These are phyloP conservation scores for Vigna nakashimae DNA, from an alignment of 306 rosid species.

Conservation along the genomic window DNA sequence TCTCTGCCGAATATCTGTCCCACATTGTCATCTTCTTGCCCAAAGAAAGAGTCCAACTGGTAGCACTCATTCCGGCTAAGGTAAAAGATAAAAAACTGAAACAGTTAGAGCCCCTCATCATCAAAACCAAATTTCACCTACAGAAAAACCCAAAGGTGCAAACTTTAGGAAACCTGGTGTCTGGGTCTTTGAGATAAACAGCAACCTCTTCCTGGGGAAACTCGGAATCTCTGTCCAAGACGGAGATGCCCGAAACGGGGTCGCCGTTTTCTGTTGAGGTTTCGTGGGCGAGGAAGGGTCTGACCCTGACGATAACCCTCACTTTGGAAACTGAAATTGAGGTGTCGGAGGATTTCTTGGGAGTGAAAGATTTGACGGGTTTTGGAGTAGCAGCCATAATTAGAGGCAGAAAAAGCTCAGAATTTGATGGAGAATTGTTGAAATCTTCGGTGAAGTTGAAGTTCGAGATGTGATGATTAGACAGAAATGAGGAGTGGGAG, in stretches of 20 bases:
- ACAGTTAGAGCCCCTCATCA: background rate
- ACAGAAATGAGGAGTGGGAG: background rate
- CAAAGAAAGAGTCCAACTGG: slow-evolving; percentile 77
- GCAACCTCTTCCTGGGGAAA: slow-evolving; percentile 59
- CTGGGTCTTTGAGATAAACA: slow-evolving; percentile 77
- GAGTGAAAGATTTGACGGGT: slow-evolving; percentile 45
- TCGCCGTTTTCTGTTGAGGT: slow-evolving; percentile 40
- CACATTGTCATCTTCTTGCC: slow-evolving; percentile 76
- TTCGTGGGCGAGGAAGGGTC: slow-evolving; percentile 79
- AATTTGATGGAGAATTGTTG: slow-evolving; percentile 1
- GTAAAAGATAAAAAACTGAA: background rate
- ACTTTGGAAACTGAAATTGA: slow-evolving; percentile 65
- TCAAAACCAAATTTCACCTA: background rate
- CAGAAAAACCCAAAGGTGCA: background rate
- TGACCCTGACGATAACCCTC: slow-evolving; percentile 81
- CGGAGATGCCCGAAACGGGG: slow-evolving; percentile 63
- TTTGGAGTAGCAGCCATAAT: slow-evolving; percentile 56
- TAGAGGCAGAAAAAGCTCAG: background rate
- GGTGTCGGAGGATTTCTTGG: slow-evolving; percentile 39
- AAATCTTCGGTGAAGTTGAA: background rate
- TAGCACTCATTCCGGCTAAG: slow-evolving; percentile 87
- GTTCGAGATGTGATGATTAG: background rate
- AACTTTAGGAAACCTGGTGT: slow-evolving; percentile 63
- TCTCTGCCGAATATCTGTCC: slow-evolving; percentile 70
- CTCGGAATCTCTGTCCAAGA: slow-evolving; percentile 51